phyloP scores from a whole-genome alignment of 495 filamentous ascomycete genomes.

The Penicillium desertorum region DNA sequence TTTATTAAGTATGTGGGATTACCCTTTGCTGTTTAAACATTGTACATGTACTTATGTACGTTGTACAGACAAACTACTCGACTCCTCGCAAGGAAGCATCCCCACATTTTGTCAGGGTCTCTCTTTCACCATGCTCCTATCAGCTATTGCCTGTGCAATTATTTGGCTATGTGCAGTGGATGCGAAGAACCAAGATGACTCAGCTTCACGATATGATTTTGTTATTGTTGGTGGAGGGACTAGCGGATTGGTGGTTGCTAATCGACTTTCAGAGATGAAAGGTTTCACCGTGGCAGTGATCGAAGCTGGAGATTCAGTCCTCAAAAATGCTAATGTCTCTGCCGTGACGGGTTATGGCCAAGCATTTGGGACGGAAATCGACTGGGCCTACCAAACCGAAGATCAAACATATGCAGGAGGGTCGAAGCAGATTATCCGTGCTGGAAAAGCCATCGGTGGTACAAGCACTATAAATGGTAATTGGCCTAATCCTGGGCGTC shows the following conservation, averaged over 20 bases:
- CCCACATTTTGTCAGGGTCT: too few relatives aligned
- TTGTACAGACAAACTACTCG: too few relatives aligned
- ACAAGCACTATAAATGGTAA: slow-evolving; percentile 54
- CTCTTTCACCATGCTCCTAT: background rate
- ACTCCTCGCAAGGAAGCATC: too few relatives aligned
- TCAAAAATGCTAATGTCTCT: slow-evolving; percentile 54
- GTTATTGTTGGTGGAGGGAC: slow-evolving; percentile 54
- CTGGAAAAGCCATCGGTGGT: slow-evolving; percentile 53
- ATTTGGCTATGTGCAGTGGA: slow-evolving; percentile 14
- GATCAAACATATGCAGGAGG: slow-evolving; percentile 40
- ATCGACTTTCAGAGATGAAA: slow-evolving; percentile 49
- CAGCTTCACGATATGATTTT: slow-evolving; percentile 33
- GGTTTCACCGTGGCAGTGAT: slow-evolving; percentile 49
- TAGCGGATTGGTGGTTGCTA: slow-evolving; percentile 51
- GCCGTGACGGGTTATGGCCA: slow-evolving; percentile 37
- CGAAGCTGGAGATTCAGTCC: slow-evolving; percentile 52
- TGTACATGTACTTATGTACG: too few relatives aligned
- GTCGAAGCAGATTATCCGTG: slow-evolving; percentile 40
- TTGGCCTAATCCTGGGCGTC: background rate
- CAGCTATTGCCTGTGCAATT: slow-evolving; percentile 1
- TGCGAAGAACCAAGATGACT: slow-evolving; percentile 11
- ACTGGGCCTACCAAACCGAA: slow-evolving; percentile 52
- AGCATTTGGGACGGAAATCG: slow-evolving; percentile 44
- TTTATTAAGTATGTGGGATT: too few relatives aligned
- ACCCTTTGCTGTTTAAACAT: too few relatives aligned